Evolutionary conservation across 192 early-diverging fungal genomes (phyloP), one percentile per base, ranked within the genome.

Genomic region (Backusella westeae): DNA sequence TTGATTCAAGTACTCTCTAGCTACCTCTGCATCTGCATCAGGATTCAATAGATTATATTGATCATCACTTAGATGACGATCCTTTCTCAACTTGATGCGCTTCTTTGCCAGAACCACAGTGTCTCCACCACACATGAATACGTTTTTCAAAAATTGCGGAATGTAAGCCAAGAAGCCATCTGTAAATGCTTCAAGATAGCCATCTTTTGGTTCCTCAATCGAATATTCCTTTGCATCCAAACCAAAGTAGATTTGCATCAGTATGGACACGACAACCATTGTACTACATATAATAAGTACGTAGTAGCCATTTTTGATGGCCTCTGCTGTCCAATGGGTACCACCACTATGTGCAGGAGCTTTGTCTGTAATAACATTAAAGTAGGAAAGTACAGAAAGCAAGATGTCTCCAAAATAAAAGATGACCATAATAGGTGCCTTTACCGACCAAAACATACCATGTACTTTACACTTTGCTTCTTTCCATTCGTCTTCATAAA

Each of bases 401-500:
- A 77, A 36, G 23, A 83, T 66, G 44, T 77, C 78, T 4, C 78
- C 82, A 72, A 83, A 68, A 63, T 80, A 83, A 44, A 83, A 83
- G 41, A 83, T 83, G 1, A 77, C 75, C 82, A 80, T 80, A 21
- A 83, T 83, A 0, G 81, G 81, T 15, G 75, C 78, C 52, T 83
- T 83, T 67, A 83, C 81, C 68, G 78, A 83, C 81, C 81, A 83
- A n/a, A 56, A 73, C 72, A 73, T 71, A 34, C 70, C 82, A 41
- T 83, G 82, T 0, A 78, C 82, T 6, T 59, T 34, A 14, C 77
- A 71, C 6, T 53, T 35, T 9, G 75, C 78, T 15, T 41, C 23
- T 59, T 79, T 77, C 82, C 82, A 83, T 76, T 83, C 75, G 14
- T 75, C 67, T 34, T 65, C 8, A 39, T 75, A 83, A 7, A 83